phyloP scores from a whole-genome alignment of 495 filamentous ascomycete genomes.

The Penicillium paradoxum region DNA sequence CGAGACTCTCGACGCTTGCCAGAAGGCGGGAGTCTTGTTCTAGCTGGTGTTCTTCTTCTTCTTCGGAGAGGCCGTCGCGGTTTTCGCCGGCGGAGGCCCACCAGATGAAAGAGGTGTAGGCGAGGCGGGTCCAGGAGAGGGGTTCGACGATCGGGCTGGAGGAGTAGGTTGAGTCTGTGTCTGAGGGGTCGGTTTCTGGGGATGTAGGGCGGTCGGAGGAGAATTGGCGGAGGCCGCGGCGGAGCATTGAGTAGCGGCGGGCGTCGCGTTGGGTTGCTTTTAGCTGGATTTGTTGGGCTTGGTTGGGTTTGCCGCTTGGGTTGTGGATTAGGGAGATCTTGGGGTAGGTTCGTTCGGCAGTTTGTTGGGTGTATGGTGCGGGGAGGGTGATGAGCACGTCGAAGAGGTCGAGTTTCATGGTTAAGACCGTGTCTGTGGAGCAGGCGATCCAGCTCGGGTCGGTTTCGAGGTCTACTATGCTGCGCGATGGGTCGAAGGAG shows the following conservation, averaged over 20 bases:
- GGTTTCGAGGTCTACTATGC: constrained; percentile 37
- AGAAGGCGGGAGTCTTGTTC: constrained; percentile 42
- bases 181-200: constrained; percentile 31
- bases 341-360: constrained; percentile 62
- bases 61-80: constrained; percentile 46
- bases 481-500: constrained; percentile 24
- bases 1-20: constrained; percentile 37
- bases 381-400: constrained; percentile 83
- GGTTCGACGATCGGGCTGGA: constrained; percentile 62
- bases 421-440: constrained; percentile 87
- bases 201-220: constrained; percentile 25
- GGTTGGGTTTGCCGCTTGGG: constrained; percentile 22
- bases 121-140: constrained; percentile 80
- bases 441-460: constrained; percentile 83
- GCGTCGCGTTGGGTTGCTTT: constrained; percentile 90
- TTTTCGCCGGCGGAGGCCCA: constrained; percentile 95
- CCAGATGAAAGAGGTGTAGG: constrained; percentile 93
- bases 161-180: constrained; percentile 42
- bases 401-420: constrained; percentile 77
- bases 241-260: constrained; percentile 70
- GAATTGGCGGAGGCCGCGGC: constrained; percentile 56
- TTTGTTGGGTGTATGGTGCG: constrained; percentile 53
- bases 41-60: constrained; percentile 40
- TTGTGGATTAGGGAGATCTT: constrained; percentile 46
- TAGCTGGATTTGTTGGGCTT: constrained; percentile 36